Percentiles rank a stretch among this genome's conserved stretches.
Evolutionary conservation across 2,329 filamentous ascomycete species (phyloP).

Genomic region (Colletotrichum chrysophilum): DNA sequence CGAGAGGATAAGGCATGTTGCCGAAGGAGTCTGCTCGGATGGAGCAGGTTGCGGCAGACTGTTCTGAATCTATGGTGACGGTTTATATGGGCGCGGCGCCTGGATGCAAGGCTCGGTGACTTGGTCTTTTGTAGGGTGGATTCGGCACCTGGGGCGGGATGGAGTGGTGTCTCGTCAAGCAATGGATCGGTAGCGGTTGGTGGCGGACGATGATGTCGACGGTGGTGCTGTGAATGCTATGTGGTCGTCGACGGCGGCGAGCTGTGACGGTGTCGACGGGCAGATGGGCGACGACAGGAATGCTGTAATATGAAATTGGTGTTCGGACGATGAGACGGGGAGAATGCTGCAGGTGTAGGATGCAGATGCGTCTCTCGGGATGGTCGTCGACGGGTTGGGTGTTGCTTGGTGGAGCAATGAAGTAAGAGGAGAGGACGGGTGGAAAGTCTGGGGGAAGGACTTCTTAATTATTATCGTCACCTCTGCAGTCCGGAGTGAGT

Average conservation of each 20-base stretch:
- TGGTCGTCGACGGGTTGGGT: not conserved
- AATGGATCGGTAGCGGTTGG: not conserved
- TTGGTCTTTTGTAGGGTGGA: not conserved
- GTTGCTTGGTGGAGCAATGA: slow-evolving; percentile 20
- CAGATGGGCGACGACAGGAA: slow-evolving; percentile 1
- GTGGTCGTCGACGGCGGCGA: not conserved
- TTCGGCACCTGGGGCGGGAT: slow-evolving; percentile 11
- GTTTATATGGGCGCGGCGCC: slow-evolving; percentile 24
- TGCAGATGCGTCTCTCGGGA: not conserved
- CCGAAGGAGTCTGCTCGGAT: slow-evolving; percentile 38
- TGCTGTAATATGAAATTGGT: slow-evolving; percentile 1
- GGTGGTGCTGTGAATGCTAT: not conserved
- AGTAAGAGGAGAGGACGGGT: slow-evolving; percentile 19
- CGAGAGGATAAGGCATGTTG: slow-evolving; percentile 82
- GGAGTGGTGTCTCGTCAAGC: not conserved
- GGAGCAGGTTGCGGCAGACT: slow-evolving; percentile 32
- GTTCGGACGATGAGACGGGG: not conserved
- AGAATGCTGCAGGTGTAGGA: slow-evolving; percentile 8
- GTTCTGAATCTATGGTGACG: slow-evolving; percentile 26
- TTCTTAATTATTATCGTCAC: slow-evolving; percentile 25
- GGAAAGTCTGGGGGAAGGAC: slow-evolving; percentile 23
- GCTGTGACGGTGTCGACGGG: not conserved
- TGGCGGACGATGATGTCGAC: slow-evolving; percentile 2
- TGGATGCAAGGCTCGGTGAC: not conserved
- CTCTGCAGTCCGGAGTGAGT: slow-evolving; percentile 1